Base-by-base conservation (phyloP, 2,329 filamentous ascomycete species). In the Sarocladium kiliense region DNA sequence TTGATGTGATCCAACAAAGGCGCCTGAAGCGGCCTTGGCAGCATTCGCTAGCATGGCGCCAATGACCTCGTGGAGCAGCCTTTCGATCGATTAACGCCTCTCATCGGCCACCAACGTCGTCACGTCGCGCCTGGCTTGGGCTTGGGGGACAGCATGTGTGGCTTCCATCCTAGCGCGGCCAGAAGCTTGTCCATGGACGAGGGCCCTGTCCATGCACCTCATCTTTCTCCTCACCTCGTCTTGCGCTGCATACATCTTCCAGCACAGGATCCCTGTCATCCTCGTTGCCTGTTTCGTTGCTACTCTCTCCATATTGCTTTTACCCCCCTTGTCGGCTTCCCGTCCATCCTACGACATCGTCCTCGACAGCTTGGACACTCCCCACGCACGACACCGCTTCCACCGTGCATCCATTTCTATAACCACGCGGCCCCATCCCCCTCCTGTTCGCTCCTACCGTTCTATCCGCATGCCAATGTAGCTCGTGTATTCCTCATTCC, bases 271-370 rank as follows among this genome's bases (percentile, higher is more conserved):
- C 47, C 47, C 47, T 51, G 47, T 36, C 30, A 14, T 18, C 27
- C 19, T 16, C 18, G 44, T 30, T 23, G 47, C 47, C 47, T 51
- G 27, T 51, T 51, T 36, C 30, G 47, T 51, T 11, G 30, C 5
- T 36, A 16, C 5, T 36, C 47, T 36, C 27, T 23, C 44, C 27
- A 34, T 12, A 11, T 36, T 36, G 5, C 21, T 25, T 21, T 2
- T 14, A 9, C 30, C 18, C 47, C 27, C 47, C 19, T 16, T 23
- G 7, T 12, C 47, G 30, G 44, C 23, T 49, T n/a, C 26, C 18
- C 26, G 26, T 34, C 44, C 47, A n/a, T 3, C 47, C 47, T 51
- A 51, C 36, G 47, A 51, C 47, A 51, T 51, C 47, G 47, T 16
- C 14, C n/a, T 36, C 27, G 26, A 19, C 10, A 32, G 26, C n/a